These are phyloP conservation scores for Blastobotrys aristatus DNA, from an alignment of 1,139 yeast genomes.

Conservation along the genomic window DNA sequence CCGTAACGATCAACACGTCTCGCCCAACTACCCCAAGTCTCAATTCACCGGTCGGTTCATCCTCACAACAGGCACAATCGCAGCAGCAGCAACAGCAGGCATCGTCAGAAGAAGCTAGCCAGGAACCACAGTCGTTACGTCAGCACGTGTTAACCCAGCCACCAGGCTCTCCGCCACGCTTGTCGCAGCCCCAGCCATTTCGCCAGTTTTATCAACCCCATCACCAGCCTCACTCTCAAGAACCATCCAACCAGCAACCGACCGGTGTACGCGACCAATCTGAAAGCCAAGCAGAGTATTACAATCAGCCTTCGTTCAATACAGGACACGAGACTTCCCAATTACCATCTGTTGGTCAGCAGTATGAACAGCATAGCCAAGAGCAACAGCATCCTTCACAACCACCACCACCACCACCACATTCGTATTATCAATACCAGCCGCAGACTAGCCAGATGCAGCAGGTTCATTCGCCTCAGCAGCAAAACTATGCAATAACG, in stretches of 20 bases:
- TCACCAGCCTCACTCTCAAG: neutral
- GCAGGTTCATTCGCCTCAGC: constrained; percentile 8
- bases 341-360: constrained; percentile 1
- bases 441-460: constrained; percentile 14
- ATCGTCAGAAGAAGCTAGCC: neutral
- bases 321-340: no score
- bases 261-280: constrained; percentile 5
- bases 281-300: constrained; percentile 1
- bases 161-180: neutral
- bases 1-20: constrained; percentile 7
- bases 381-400: constrained; percentile 14
- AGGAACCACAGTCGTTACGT: neutral
- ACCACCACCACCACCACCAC: constrained; percentile 8
- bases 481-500: constrained; percentile 5
- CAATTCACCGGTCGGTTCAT: constrained; percentile 8
- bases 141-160: neutral
- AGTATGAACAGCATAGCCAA: constrained; percentile 5
- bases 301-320: neutral
- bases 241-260: no score
- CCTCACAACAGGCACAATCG: neutral
- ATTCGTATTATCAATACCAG: constrained; percentile 22
- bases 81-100: neutral
- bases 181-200: neutral
- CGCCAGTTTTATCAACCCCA: neutral
- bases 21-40: constrained; percentile 1